Evolutionary conservation across 352 stramenopile species (phyloP), one percentile per base, ranked within the genome.

Genomic region (Plasmopara viticola): DNA sequence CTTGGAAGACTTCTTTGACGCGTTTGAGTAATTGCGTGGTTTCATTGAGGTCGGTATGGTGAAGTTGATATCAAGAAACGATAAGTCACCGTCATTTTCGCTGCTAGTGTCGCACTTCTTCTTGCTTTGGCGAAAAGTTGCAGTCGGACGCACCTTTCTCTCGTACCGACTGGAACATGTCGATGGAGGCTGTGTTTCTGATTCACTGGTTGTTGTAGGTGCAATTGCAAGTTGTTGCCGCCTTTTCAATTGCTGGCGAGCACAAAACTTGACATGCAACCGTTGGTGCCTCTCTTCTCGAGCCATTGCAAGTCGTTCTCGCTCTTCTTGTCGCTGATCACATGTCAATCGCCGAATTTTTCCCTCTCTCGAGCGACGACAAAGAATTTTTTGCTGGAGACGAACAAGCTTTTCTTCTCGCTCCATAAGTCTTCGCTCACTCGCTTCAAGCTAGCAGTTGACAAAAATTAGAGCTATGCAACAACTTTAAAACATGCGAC

Each of bases 271-370:
- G 14, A 66, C 42, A 10, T 76, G 52, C 2, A 94, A 20, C 17
- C 72, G 61, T 15, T 66, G 55, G 8, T 85, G 70, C 14, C 80
- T 56, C 58, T 93, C 83, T 54, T 91, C 83, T n/a, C 78, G 70
- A 43, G 65, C 57, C 80, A 94, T 88, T 0, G 68, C 59, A 17
- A 80, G 64, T 12, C 75, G 66, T 51, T 94, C 83, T 9, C 62
- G 62, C 37, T 86, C 72, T 62, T 90, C 76, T 13, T 70, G 78
- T 53, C 86, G 72, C 50, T 87, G 74, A 31, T 86, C 73, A 17
- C 58, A 49, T 5, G 60, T 68, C 51, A 71, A 54, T 13, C 74
- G 72, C 35, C 68, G 60, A 31, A 71, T 74, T 51, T 70, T 68
- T 6, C 67, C 71, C 45, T 80, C 68, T 28, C 57, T 72, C 6